Evolutionary conservation across 2,329 filamentous ascomycete genomes (phyloP), one percentile per base, ranked within the genome.

Genomic region (Zalaria obscura): DNA sequence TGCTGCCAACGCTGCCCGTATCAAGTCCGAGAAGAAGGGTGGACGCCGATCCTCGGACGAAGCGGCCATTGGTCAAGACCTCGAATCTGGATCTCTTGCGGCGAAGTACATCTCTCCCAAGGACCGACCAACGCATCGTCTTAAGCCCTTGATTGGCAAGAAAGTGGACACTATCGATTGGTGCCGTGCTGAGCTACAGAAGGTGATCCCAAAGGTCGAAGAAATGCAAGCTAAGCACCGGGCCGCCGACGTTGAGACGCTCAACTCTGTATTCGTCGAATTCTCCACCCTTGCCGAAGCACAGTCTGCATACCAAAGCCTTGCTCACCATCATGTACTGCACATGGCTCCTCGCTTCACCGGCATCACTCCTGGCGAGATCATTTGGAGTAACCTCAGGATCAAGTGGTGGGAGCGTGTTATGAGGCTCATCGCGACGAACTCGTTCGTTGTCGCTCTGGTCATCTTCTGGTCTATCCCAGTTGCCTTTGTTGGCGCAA

Each of bases 81-180:
- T 69, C 51, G 78, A 88, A 61, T 76, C 81, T 43, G 81, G 81
- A 48, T 72, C 72, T 43, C 66, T 85, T 32, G 83, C 84, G 8
- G 76, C 78, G 9, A 80, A 78, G 48, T 93, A 83, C 78, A 66
- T 94, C 33, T 70, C 77, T 10, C 65, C 69, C 6, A 80, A 84
- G 60, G 72, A 86, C 51, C 75, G 87, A 35, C 87, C 87, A 1
- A 78, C 80, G 1, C 87, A 94, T 56, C 76, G 76, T 29, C 65
- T 80, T 42, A 83, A 81, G 57, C 69, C 71, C 5, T 69, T 83
- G 37, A 73, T 88, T 49, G 83, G 87, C 50, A 80, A 86, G 56
- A 91, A 93, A 60, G 88, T 95, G 10, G 91, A 98, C 63, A 91
- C 87, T 0, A 95, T 98, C 59, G 78, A 89, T 47, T 95, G 83